A percentile compares a stretch with the other conserved stretches of the same genome.
phyloP scores from a whole-genome alignment of 2,329 filamentous ascomycete species.

The Alternaria tenuissima region DNA sequence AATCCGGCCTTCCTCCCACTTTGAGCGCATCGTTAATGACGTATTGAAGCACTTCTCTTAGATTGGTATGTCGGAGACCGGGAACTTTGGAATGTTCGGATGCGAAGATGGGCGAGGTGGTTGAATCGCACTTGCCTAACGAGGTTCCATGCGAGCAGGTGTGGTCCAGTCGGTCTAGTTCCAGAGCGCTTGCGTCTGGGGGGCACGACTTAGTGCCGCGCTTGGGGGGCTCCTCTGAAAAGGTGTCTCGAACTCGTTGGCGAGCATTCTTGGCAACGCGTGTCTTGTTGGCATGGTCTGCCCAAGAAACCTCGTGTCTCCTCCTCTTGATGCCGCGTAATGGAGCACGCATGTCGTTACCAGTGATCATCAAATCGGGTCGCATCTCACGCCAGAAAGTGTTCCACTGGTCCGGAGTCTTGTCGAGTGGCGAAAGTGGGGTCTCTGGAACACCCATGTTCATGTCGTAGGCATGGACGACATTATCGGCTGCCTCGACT shows the following conservation, averaged over 20 bases:
- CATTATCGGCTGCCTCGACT: constrained; percentile 77
- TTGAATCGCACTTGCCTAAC: constrained; percentile 34
- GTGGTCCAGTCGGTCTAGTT: constrained; percentile 30
- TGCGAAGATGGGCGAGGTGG: constrained; percentile 43
- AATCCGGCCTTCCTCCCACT: constrained; percentile 62
- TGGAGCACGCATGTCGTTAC: constrained; percentile 51
- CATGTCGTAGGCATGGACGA: constrained; percentile 77
- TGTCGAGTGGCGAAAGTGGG: constrained; percentile 56
- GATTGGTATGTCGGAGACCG: constrained; percentile 57
- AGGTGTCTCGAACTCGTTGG: constrained; percentile 37
- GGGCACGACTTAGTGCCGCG: constrained; percentile 29
- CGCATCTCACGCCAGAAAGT: constrained; percentile 46
- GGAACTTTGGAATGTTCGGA: constrained; percentile 55
- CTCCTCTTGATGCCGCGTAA: constrained; percentile 56
- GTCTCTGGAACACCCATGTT: constrained; percentile 78
- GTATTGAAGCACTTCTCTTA: constrained; percentile 60
- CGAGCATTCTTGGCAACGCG: constrained; percentile 37
- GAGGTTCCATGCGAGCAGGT: constrained; percentile 34
- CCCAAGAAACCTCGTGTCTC: constrained; percentile 50
- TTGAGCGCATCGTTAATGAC: constrained; percentile 63
- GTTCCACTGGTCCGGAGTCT: constrained; percentile 37
- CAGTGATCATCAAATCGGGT: constrained; percentile 55
- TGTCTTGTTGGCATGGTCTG: constrained; percentile 29
- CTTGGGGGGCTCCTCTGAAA: constrained; percentile 40
- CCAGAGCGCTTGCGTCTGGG: constrained; percentile 16